Evolutionary conservation across 371 early-diverging fungal species (phyloP).

Genomic region (Blastocladiella emersonii): DNA sequence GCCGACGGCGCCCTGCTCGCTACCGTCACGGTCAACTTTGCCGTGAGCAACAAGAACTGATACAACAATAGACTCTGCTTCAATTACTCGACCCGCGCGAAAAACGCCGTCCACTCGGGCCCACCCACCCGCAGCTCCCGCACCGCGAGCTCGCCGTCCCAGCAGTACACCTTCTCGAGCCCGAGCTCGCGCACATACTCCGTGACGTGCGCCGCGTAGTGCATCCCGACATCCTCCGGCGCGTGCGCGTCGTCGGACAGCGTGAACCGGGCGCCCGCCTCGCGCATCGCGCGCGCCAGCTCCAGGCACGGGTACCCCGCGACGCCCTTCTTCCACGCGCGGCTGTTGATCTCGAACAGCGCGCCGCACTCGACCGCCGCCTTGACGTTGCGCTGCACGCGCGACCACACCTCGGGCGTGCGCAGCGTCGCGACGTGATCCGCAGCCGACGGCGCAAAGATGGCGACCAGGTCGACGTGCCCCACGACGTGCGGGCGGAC

Average conservation of each 20-base stretch:
- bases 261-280: conserved; percentile 55
- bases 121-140: too few relatives aligned
- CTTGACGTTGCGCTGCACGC: conserved; percentile 73
- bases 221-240: conserved; percentile 67
- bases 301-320: conserved; percentile 75
- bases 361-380: conserved; percentile 60
- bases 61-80: too few relatives aligned
- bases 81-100: too few relatives aligned
- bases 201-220: conserved; percentile 37
- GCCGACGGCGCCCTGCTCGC: too few relatives aligned
- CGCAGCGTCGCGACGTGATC: not conserved
- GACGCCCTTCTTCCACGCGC: conserved; percentile 84
- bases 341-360: conserved; percentile 81
- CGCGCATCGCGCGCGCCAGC: conserved; percentile 53
- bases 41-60: too few relatives aligned
- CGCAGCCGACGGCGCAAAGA: conserved; percentile 31
- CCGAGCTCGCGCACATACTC: not conserved
- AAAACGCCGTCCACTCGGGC: too few relatives aligned
- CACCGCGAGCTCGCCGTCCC: too few relatives aligned
- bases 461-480: conserved; percentile 83
- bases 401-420: conserved; percentile 27
- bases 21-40: too few relatives aligned
- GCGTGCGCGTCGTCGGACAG: conserved; percentile 88
- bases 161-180: too few relatives aligned
- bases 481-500: conserved; percentile 71